Evolutionary conservation across 2,329 filamentous ascomycete genomes (phyloP).

Genomic region (Colletotrichum sp.): DNA sequence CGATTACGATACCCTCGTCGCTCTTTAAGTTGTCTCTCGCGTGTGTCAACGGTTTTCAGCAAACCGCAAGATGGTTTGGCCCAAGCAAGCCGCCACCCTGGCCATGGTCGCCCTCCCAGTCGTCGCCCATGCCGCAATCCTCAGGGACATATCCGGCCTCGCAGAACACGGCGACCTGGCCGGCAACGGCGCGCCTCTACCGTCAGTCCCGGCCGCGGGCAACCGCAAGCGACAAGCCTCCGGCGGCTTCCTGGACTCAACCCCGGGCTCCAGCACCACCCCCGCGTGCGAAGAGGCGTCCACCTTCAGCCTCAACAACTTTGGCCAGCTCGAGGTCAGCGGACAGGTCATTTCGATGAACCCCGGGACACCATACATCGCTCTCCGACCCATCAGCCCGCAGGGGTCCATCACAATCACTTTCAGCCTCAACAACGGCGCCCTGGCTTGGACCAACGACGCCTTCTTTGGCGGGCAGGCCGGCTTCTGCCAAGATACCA

Average conservation of each 20-base stretch:
- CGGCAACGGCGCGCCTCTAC: neutral
- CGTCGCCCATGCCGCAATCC: neutral
- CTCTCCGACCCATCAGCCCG: neutral
- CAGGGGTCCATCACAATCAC: neutral
- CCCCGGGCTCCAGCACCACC: neutral
- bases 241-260: neutral
- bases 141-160: neutral
- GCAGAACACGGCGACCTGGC: neutral
- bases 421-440: conserved; percentile 7
- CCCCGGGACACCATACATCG: conserved; percentile 7
- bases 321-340: conserved; percentile 2
- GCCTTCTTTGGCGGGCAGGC: conserved; percentile 13
- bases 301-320: neutral
- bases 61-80: neutral
- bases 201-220: neutral
- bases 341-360: neutral
- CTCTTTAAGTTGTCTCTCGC: neutral
- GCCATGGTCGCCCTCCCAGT: neutral
- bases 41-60: neutral
- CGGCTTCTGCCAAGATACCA: conserved; percentile 15
- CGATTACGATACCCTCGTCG: neutral
- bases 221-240: neutral
- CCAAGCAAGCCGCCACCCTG: neutral
- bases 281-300: neutral
- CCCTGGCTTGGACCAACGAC: conserved; percentile 1